Evolutionary conservation across 2,329 filamentous ascomycete genomes (phyloP).

Genomic region (Diplocarpon rosae): DNA sequence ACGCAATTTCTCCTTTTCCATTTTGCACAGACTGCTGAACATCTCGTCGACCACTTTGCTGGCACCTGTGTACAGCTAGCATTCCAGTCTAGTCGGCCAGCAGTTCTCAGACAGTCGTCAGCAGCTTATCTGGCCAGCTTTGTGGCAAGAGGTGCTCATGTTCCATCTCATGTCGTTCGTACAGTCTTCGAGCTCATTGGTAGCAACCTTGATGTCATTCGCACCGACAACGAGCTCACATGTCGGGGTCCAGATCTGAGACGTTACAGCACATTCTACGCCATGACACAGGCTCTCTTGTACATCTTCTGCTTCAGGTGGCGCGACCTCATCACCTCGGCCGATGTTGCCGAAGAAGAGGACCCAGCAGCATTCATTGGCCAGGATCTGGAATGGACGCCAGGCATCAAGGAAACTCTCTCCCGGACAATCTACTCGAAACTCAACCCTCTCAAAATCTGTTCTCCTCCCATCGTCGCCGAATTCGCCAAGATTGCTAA

Average conservation of each 20-base stretch:
- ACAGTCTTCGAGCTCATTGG: slow-evolving; percentile 73
- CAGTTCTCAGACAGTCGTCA: slow-evolving; percentile 69
- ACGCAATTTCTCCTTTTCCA: slow-evolving; percentile 95
- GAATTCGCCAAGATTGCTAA: slow-evolving; percentile 85
- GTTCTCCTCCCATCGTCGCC: slow-evolving; percentile 77
- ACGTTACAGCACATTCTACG: slow-evolving; percentile 59
- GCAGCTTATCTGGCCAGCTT: slow-evolving; percentile 92
- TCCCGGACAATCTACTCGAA: slow-evolving; percentile 72
- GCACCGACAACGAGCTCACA: slow-evolving; percentile 56
- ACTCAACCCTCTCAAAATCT: slow-evolving; percentile 92
- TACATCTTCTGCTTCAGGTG: slow-evolving; percentile 92
- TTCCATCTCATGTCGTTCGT: slow-evolving; percentile 65
- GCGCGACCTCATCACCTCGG: slow-evolving; percentile 68
- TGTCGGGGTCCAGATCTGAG: slow-evolving; percentile 75
- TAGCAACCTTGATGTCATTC: slow-evolving; percentile 64
- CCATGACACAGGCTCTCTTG: slow-evolving; percentile 56
- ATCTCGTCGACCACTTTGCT: slow-evolving; percentile 72
- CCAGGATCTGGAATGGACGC: slow-evolving; percentile 69
- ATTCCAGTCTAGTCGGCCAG: slow-evolving; percentile 51
- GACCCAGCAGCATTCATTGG: slow-evolving; percentile 49
- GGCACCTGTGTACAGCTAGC: slow-evolving; percentile 64
- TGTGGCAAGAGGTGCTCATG: slow-evolving; percentile 77
- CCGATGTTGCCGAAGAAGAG: slow-evolving; percentile 47
- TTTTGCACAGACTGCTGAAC: slow-evolving; percentile 73
- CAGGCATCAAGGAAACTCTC: slow-evolving; percentile 62